A percentile compares a stretch with the other conserved stretches of the same genome.
Conservation (phyloP, 495 filamentous ascomycete species). For the Lasiosphaeris hirsuta region DNA sequence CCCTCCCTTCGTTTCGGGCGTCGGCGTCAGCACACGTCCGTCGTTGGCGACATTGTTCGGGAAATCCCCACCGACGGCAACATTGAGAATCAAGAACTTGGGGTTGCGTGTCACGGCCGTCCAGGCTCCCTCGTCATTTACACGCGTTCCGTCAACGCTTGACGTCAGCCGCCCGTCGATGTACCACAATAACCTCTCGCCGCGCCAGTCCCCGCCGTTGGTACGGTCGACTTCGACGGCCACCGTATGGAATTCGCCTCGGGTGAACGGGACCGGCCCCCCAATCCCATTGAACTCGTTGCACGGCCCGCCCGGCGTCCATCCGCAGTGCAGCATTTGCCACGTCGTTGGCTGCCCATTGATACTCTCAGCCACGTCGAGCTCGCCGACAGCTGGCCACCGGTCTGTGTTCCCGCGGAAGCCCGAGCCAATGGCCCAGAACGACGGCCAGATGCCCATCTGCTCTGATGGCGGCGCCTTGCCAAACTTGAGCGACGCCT, state of each 20-base stretch:
- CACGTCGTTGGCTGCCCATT: constrained; percentile 36
- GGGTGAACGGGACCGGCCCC: constrained; percentile 18
- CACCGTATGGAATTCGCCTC: constrained; percentile 41
- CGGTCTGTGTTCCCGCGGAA: constrained; percentile 30
- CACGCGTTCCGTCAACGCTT: constrained; percentile 28
- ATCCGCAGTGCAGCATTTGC: constrained; percentile 48
- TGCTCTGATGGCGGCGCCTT: constrained; percentile 25
- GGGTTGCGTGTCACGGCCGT: constrained; percentile 29
- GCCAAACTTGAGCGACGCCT: constrained; percentile 39
- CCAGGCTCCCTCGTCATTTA: constrained; percentile 38
- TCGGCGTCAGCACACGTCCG: constrained; percentile 10
- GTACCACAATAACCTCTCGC: constrained; percentile 43
- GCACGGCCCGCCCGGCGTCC: constrained; percentile 38
- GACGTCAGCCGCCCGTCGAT: constrained; percentile 36
- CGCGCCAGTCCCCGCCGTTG: constrained; percentile 28
- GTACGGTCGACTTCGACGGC: constrained; percentile 39
- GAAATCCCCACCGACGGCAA: constrained; percentile 45
- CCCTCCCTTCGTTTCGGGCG: constrained; percentile 7
- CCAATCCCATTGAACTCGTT: constrained; percentile 41
- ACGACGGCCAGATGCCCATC: constrained; percentile 50
- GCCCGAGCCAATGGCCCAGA: constrained; percentile 42
- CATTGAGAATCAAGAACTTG: constrained; percentile 43
- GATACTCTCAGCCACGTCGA: constrained; percentile 47
- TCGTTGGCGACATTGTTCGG: constrained; percentile 12
- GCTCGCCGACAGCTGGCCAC: constrained; percentile 46